Evolutionary conservation across 306 rosid genomes (phyloP).

Genomic region (Fragaria vesca): DNA sequence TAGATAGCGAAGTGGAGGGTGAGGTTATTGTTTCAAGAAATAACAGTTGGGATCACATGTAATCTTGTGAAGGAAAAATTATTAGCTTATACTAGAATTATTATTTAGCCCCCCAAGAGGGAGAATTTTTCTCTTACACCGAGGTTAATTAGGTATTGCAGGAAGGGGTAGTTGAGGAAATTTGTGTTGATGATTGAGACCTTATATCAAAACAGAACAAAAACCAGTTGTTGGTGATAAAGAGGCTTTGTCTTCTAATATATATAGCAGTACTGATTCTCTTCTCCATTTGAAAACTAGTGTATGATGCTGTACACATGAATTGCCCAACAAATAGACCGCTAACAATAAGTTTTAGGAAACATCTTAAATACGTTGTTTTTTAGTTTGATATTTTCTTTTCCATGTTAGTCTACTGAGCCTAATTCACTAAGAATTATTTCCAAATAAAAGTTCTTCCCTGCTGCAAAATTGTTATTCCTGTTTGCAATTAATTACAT

Average conservation of each 20-base stretch:
- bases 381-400: not conserved
- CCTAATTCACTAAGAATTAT: not conserved
- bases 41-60: not conserved
- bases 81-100: not conserved
- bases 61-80: not conserved
- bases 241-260: constrained; percentile 13
- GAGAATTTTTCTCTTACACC: not conserved
- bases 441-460: not conserved
- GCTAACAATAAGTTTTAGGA: not conserved
- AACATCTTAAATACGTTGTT: not conserved
- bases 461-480: not conserved
- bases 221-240: constrained; percentile 14
- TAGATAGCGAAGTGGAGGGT: not conserved
- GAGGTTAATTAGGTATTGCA: not conserved
- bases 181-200: constrained; percentile 16
- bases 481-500: not conserved
- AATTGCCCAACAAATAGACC: not conserved
- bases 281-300: not conserved
- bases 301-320: not conserved
- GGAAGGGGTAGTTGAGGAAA: not conserved
- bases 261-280: not conserved
- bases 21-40: not conserved
- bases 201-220: constrained; percentile 10
- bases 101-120: not conserved
- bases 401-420: not conserved